Evolutionary conservation across 2,329 filamentous ascomycete species (phyloP), one percentile per base, ranked within the genome.

Genomic region (Decorospora gaudefroyi): DNA sequence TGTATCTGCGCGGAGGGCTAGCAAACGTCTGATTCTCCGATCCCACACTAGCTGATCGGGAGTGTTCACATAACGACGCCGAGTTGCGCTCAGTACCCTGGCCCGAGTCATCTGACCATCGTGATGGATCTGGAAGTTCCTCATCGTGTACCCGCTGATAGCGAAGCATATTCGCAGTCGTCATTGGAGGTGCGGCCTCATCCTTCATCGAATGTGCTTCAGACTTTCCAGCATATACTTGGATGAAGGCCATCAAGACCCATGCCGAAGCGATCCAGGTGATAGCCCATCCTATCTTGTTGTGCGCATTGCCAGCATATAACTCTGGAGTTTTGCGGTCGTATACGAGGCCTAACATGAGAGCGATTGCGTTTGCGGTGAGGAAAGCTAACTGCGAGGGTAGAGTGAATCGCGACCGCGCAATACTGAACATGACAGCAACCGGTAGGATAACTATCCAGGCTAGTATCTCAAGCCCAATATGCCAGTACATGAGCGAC

Each of bases 271-370:
- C 77, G 3, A 91, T 76, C 76, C 82, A 87, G 3, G 87, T 92
- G 19, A 86, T 78, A 28, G 88, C 77, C 92, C 92, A 97, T 41
- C 90, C 90, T 29, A 92, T 79, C 68, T 88, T 90, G 74, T 90
- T 85, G 69, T 96, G 91, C n/a, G 86, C 82, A 65, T 95, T 95
- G 65, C 87, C 85, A 21, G 84, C 84, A 67, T 96, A 96, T 15
- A 96, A 74, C 64, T 96, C 88, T 1, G 90, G 90, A 0, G 90
- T 95, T 52, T 81, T 83, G 45, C 80, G 78, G 67, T 93, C 90
- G 75, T 96, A 96, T 43, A 73, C 50, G 44, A 72, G 54, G 46
- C 71, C 61, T 38, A 72, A 49, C 40, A 74, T 51, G 17, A 74
- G 60, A 37, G 71, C 66, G 40, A 74, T 51, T 25, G 69, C 67